phyloP scores from a whole-genome alignment of 106 monocot genomes.

The Vanilla planifolia region DNA sequence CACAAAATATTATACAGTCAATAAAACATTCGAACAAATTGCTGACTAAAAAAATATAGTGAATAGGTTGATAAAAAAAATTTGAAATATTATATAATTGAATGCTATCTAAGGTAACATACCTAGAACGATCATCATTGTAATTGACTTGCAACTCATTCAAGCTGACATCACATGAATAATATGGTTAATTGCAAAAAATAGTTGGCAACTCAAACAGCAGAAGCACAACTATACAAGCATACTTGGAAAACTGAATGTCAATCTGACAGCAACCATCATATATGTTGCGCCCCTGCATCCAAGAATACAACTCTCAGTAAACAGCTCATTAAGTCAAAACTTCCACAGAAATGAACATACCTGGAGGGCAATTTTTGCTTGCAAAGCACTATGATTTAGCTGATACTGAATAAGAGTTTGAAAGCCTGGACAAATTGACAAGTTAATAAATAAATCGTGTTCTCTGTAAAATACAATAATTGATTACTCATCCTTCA shows the following conservation, averaged over 20 bases:
- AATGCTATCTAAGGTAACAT: no score
- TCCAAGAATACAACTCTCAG: neutral
- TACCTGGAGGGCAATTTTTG: constrained; percentile 72
- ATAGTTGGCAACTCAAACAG: neutral
- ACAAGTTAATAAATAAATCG: neutral
- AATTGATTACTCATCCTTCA: neutral
- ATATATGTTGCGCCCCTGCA: constrained; percentile 86
- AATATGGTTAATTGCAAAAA: constrained; percentile 1
- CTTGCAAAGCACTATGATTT: constrained; percentile 63
- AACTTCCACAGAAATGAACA: constrained; percentile 3
- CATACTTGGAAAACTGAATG: constrained; percentile 89
- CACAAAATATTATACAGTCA: no score
- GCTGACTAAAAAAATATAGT: no score
- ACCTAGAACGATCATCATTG: constrained; percentile 95
- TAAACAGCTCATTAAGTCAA: neutral
- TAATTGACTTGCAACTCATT: constrained; percentile 90
- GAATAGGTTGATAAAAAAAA: no score
- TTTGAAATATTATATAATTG: no score
- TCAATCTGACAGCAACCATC: constrained; percentile 98
- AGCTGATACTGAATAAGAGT: constrained; percentile 88
- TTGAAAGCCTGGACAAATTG: constrained; percentile 58
- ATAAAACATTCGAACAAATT: no score
- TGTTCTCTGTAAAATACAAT: neutral
- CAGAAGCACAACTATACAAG: neutral
- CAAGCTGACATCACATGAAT: constrained; percentile 47